Evolutionary conservation across 768 basidiomycete genomes (phyloP).

Genomic region (Collybiopsis confluens): DNA sequence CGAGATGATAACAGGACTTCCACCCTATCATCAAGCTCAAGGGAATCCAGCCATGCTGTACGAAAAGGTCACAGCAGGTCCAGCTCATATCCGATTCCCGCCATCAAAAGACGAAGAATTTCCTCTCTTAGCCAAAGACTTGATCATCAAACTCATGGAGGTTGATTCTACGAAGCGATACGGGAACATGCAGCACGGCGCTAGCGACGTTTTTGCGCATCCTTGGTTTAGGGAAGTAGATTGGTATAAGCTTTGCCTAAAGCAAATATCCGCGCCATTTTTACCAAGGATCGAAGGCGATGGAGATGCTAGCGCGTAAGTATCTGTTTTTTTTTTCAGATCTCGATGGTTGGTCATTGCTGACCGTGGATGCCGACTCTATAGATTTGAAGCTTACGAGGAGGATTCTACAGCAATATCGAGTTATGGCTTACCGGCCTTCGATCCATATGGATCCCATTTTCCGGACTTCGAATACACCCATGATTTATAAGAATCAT

Average conservation of each 20-base stretch:
- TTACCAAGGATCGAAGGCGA: slow-evolving; percentile 88
- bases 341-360: slow-evolving; percentile 8
- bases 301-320: slow-evolving; percentile 92
- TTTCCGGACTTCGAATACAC: slow-evolving; percentile 85
- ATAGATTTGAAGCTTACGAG: slow-evolving; percentile 74
- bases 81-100: slow-evolving; percentile 76
- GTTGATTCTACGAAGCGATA: slow-evolving; percentile 82
- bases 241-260: slow-evolving; percentile 73
- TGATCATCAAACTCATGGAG: slow-evolving; percentile 90
- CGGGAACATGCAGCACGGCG: slow-evolving; percentile 86
- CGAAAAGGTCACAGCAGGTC: slow-evolving; percentile 83
- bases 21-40: slow-evolving; percentile 90
- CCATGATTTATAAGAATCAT: slow-evolving; percentile 7
- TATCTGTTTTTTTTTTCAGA: too few relatives aligned
- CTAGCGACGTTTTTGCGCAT: slow-evolving; percentile 88
- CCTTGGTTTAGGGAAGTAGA: slow-evolving; percentile 94
- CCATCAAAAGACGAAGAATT: slow-evolving; percentile 55
- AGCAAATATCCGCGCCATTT: slow-evolving; percentile 95
- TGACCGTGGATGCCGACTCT: slow-evolving; percentile 8
- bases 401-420: slow-evolving; percentile 59
- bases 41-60: slow-evolving; percentile 84
- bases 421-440: slow-evolving; percentile 52
- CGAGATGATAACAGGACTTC: slow-evolving; percentile 95
- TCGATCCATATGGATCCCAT: slow-evolving; percentile 58
- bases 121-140: slow-evolving; percentile 56